Base-by-base conservation (phyloP, 306 rosid genomes). In the Sicyos baderoa region DNA sequence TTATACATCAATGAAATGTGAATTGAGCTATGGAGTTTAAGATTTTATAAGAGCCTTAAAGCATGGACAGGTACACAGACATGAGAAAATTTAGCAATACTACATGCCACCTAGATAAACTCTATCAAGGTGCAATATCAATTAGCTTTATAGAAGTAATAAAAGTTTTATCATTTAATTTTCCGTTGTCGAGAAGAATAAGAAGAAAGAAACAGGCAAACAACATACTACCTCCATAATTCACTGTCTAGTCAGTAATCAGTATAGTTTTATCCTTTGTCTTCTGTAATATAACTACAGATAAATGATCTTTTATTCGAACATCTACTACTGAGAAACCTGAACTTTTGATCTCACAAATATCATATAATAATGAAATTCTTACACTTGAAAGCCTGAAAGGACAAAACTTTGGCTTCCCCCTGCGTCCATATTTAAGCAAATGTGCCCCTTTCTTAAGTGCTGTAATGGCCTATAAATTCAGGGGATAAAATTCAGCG, bases 371-470 rank as follows among this genome's bases (percentile, higher is more conserved):
- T 53, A 70, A 61, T 47, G 58, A 77, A 79, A 23, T 56, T 56
- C 95, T 83, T 79, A 92, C 98, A 82, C 82, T 82, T 77, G 98
- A 89, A 82, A 93, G 93, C 85, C 88, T 83, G 79, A 93, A 89
- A 1, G 95, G 95, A 81, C 96, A 93, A 83, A 93, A 93, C 83
- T 93, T 88, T 18, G 98, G 98, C 89, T 82, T 93, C 79, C 98
- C 98, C 80, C 96, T 83, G 72, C 95, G 87, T 27, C 98, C 97
- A 13, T 93, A 89, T 85, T 93, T 93, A 60, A 93, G 81, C 65
- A 93, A 87, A 81, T 82, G 75, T 15, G 98, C 88, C 23, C 98
- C 98, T 81, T 93, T 93, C 84, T 93, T 93, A 78, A 93, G 97
- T 56, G 89, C 76, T 77, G 87, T 79, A 70, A 93, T 81, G 72